Evolutionary conservation across 768 basidiomycete species (phyloP), one percentile per base, ranked within the genome.

Genomic region (Amyloporia xantha): DNA sequence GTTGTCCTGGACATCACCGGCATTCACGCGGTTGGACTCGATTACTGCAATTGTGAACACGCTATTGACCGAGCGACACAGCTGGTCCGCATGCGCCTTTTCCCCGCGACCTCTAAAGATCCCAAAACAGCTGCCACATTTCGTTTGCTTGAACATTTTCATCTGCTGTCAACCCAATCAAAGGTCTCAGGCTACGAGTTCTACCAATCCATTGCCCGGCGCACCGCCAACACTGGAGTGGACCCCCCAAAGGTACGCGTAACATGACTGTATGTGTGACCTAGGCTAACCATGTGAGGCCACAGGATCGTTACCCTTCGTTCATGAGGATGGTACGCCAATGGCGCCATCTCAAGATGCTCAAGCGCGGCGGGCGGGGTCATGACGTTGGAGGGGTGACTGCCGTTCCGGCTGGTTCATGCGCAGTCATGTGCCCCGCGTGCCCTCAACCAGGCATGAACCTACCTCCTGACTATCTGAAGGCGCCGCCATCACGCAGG

Each of bases 141-240:
- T 38, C 27, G 36, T 0, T 49, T 64, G 5, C 58, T 71, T 0
- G 45, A 63, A 9, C 41, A 50, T 2, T 70, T 68, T 37, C 70
- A 73, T 13, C 17, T 66, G 2, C 48, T 67, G 2, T 59, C 59
- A 0, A 60, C 69, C 11, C 58, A 66, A 30, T 64, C 62, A 0
- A 71, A 71, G 44, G 24, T 61, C 0, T 67, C 64, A 0, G 57
- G 48, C 0, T 69, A 57, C 27, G 64, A 69, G 27, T 71, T 62
- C 50, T 71, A 68, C 44, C 50, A 51, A 1, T 35, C 59, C 0
- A 41, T 72, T 1, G 53, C 40, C 1, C 50, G 59, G 5, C 28
- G 47, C 17, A 66, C 65, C 0, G 63, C 70, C 38, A 71, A 70
- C 42, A 64, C 59, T 5, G 64, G 66, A 0, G 48, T 57, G 1